Evolutionary conservation across 495 filamentous ascomycete species (phyloP).

Genomic region (Aspergillus asperescens): DNA sequence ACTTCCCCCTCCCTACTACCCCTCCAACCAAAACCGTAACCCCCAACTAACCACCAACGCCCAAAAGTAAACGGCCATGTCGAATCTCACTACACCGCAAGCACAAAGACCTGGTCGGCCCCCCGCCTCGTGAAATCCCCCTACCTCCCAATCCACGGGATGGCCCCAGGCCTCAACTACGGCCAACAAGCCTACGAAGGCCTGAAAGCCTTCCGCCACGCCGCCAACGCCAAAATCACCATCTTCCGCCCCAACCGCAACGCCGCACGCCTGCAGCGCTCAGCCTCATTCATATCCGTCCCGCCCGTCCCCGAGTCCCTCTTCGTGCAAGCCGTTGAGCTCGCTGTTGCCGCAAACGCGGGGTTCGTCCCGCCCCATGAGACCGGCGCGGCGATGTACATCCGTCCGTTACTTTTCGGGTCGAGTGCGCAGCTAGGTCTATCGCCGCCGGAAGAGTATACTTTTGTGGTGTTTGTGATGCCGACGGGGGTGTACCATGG

Average conservation of each 20-base stretch:
- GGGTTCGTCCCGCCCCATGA: constrained; percentile 81
- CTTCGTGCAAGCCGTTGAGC: constrained; percentile 67
- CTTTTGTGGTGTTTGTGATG: constrained; percentile 75
- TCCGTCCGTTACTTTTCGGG: constrained; percentile 83
- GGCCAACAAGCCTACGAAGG: constrained; percentile 93
- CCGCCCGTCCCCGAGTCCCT: constrained; percentile 66
- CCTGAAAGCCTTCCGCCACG: constrained; percentile 80
- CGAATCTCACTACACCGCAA: constrained; percentile 33
- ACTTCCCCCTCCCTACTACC: constrained; percentile 15
- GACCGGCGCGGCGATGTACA: constrained; percentile 82
- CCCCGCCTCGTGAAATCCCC: constrained; percentile 72
- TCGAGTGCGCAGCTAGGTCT: constrained; percentile 74
- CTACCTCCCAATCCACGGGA: constrained; percentile 77
- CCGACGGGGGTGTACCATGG: constrained; percentile 90
- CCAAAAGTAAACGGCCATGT: constrained; percentile 30
- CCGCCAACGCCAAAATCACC: constrained; percentile 50
- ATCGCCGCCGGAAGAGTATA: constrained; percentile 81
- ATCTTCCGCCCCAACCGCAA: constrained; percentile 81
- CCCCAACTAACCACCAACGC: background rate
- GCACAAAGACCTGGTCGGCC: constrained; percentile 57
- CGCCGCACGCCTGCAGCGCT: constrained; percentile 73
- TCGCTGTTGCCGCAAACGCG: constrained; percentile 79
- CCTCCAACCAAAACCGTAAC: background rate
- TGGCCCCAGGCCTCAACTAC: constrained; percentile 88
- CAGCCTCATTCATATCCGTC: constrained; percentile 70